phyloP scores from a whole-genome alignment of 2,329 filamentous ascomycete genomes.

The Colletotrichum somersetense region DNA sequence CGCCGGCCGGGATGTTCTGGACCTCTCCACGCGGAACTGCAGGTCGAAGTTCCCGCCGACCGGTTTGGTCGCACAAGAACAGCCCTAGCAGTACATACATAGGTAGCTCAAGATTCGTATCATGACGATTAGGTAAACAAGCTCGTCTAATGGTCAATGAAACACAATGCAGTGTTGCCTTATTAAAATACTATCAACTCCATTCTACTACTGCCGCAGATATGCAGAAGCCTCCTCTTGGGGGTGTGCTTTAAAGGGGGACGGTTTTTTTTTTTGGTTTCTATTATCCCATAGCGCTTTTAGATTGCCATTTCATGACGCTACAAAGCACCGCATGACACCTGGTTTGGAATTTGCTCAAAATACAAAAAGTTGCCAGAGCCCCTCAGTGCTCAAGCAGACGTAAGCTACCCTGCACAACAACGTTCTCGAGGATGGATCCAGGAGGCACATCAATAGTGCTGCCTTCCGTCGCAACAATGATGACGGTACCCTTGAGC shows the following conservation, averaged over 20 bases:
- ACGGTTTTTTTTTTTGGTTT: conserved; percentile 26
- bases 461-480: conserved; percentile 96
- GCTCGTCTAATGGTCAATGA: conserved; percentile 2
- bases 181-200: conserved; percentile 40
- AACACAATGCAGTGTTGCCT: conserved; percentile 24
- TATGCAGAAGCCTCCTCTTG: conserved; percentile 25
- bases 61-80: conserved; percentile 4
- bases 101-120: neutral
- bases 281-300: conserved; percentile 29
- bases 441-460: conserved; percentile 98
- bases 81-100: neutral
- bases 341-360: conserved; percentile 28
- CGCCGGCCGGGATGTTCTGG: conserved; percentile 18
- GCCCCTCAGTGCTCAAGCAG: conserved; percentile 72
- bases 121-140: neutral
- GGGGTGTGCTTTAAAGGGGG: neutral
- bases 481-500: conserved; percentile 98
- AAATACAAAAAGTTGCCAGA: conserved; percentile 31
- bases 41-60: conserved; percentile 12
- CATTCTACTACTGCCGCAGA: conserved; percentile 20
- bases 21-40: conserved; percentile 34
- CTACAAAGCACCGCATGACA: conserved; percentile 16
- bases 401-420: conserved; percentile 95
- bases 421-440: conserved; percentile 97
- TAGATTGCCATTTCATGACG: conserved; percentile 29